Base-by-base conservation (phyloP, 139 green algal species). In the Chlamydomonas eustigma region DNA sequence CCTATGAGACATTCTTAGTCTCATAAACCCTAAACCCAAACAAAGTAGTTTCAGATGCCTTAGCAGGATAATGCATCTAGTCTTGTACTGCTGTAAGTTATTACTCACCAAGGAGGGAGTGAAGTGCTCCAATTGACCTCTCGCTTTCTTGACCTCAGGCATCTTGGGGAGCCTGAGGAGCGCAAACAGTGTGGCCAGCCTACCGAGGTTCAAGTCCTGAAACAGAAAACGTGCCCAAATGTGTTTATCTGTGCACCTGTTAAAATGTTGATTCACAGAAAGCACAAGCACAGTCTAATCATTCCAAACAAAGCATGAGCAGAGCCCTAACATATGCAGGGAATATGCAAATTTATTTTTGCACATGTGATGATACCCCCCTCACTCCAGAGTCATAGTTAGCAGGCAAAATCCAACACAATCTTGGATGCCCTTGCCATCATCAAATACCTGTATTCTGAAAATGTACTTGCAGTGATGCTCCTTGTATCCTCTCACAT, bases 401-500 rank as follows among this genome's bases (percentile, higher is more conserved):
- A n/a, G n/a, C n/a, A n/a, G n/a, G n/a, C n/a, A n/a, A n/a, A n/a
- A n/a, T n/a, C n/a, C n/a, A n/a, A n/a, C n/a, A n/a, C n/a, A n/a
- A n/a, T n/a, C n/a, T n/a, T n/a, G 50, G 50, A 63, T 22, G 22
- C 50, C 50, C 22, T 22, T 63, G 50, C 50, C 22, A 22, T n/a
- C n/a, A n/a, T n/a, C n/a, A n/a, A n/a, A n/a, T 69, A 90, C 88
- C 81, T 88, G 73, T 63, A 94, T 2, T 51, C 92, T 74, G 89
- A 99, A 99, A 3, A 92, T 90, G 76, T 85, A 93, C 66, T 88
- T 88, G 89, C 94, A 98, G 72, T 98, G 91, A 83, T 99, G 96
- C 86, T 99, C 95, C 80, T 96, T 97, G 90, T 99, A 99, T 18
- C 88, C 96, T 0, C 96, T 79, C 31, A 99, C 81, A 68, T 94